Evolutionary conservation across 805 yeast species (phyloP).

Genomic region (Lipomyces sp.): DNA sequence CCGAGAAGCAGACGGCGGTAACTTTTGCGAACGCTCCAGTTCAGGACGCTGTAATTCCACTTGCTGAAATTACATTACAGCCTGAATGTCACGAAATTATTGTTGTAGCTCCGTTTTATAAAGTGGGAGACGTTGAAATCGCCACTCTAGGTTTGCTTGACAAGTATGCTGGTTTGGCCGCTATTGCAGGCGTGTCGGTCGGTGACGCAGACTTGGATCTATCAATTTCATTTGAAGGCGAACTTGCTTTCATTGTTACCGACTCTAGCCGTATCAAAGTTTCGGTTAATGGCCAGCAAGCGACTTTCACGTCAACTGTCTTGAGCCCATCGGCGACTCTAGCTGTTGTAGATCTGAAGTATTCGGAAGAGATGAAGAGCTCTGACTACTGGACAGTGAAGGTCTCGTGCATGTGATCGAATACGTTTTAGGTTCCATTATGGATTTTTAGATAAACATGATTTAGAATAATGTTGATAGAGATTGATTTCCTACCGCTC

Average conservation of each 20-base stretch:
- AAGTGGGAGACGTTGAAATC: conserved; percentile 6
- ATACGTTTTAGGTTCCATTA: no score
- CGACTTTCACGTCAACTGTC: background rate
- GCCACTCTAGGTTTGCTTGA: conserved; percentile 11
- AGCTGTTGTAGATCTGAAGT: background rate
- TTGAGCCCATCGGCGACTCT: background rate
- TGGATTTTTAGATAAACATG: no score
- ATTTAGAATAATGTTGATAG: no score
- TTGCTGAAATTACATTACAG: conserved; percentile 3
- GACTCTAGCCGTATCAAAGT: background rate
- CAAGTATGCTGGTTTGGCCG: conserved; percentile 15
- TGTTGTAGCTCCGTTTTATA: conserved; percentile 7
- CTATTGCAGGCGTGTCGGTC: conserved; percentile 1
- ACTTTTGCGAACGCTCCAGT: background rate
- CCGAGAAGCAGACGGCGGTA: conserved; percentile 1
- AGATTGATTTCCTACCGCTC: no score
- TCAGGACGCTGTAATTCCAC: background rate
- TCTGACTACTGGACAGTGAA: conserved; percentile 6
- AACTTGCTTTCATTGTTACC: conserved; percentile 9
- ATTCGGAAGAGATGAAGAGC: background rate
- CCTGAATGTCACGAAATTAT: conserved; percentile 8
- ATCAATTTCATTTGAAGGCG: conserved; percentile 6
- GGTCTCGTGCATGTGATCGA: background rate
- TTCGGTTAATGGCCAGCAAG: conserved; percentile 2
- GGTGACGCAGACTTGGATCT: background rate